A percentile compares a stretch with the other conserved stretches of the same genome.
phyloP scores from a whole-genome alignment of 2,329 filamentous ascomycete genomes.

The Fusarium drepaniforme region DNA sequence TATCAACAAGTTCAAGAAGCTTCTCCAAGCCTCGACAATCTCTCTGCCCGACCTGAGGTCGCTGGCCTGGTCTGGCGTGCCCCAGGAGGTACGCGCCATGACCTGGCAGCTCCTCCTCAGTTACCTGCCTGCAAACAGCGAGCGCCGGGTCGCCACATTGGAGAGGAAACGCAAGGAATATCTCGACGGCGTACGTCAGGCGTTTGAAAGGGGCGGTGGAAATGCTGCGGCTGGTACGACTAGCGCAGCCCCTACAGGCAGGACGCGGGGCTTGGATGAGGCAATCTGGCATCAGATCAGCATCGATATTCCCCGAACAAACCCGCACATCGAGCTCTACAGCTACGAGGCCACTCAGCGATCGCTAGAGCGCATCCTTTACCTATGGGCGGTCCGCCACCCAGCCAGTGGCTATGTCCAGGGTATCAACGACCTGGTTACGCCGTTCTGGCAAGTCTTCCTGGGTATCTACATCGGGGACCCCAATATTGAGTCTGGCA shows the following conservation, averaged over 20 bases:
- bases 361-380: constrained; percentile 93
- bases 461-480: constrained; percentile 96
- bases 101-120: constrained; percentile 98
- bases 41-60: constrained; percentile 85
- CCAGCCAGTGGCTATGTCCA: constrained; percentile 98
- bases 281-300: constrained; percentile 99
- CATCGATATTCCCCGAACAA: constrained; percentile 96
- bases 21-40: constrained; percentile 92
- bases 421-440: constrained; percentile 98
- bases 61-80: constrained; percentile 93
- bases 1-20: constrained; percentile 98
- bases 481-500: constrained; percentile 89
- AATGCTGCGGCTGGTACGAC: constrained; percentile 58
- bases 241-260: constrained; percentile 54
- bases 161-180: constrained; percentile 98
- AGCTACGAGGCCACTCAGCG: constrained; percentile 95
- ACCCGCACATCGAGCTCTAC: constrained; percentile 95
- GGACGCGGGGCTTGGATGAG: constrained; percentile 83
- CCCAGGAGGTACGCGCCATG: constrained; percentile 96
- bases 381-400: constrained; percentile 97
- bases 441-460: constrained; percentile 98
- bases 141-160: constrained; percentile 87
- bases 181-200: constrained; percentile 86
- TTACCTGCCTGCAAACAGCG: constrained; percentile 96
- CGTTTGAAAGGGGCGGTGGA: constrained; percentile 76